Conservation (phyloP, 208 protist species). For the Crithidia expoeki region DNA sequence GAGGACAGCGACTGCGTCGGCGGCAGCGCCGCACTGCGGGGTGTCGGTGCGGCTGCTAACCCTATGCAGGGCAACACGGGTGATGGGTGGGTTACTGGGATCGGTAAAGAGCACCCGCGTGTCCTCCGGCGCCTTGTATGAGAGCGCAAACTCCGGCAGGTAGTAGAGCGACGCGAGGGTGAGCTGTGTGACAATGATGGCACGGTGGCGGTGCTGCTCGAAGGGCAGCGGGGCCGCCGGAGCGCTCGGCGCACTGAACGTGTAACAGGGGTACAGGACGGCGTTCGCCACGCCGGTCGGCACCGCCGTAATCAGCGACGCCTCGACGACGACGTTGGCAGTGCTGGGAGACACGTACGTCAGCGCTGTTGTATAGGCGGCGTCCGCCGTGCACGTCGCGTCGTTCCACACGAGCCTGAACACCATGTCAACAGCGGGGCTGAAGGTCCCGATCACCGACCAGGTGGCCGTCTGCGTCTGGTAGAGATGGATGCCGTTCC, state of each 20-base stretch:
- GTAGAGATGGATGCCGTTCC: slow-evolving; percentile 50
- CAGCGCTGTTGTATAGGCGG: slow-evolving; percentile 45
- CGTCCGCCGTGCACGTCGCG: slow-evolving; percentile 35
- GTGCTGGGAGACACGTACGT: slow-evolving; percentile 46
- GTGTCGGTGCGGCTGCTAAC: slow-evolving; percentile 15
- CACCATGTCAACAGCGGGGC: slow-evolving; percentile 21
- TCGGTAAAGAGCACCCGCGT: slow-evolving; percentile 63
- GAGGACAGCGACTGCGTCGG: slow-evolving; percentile 28
- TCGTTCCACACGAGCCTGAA: slow-evolving; percentile 70
- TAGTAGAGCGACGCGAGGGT: slow-evolving; percentile 66
- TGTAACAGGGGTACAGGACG: slow-evolving; percentile 45
- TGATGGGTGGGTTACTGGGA: slow-evolving; percentile 54
- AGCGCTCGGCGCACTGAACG: background rate
- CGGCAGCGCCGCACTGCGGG: slow-evolving; percentile 11
- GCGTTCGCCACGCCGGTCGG: slow-evolving; percentile 19
- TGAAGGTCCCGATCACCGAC: slow-evolving; percentile 58
- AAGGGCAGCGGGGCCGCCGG: slow-evolving; percentile 45
- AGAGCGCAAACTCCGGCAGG: slow-evolving; percentile 49
- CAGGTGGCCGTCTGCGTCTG: slow-evolving; percentile 57
- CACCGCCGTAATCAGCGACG: slow-evolving; percentile 39
- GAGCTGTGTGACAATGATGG: slow-evolving; percentile 41
- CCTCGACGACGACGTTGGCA: slow-evolving; percentile 43
- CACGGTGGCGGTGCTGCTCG: slow-evolving; percentile 41
- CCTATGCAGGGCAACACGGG: slow-evolving; percentile 45
- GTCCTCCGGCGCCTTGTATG: slow-evolving; percentile 33